phyloP scores from a whole-genome alignment of 116 monocot genomes.

The Dioscorea cayenensis region DNA sequence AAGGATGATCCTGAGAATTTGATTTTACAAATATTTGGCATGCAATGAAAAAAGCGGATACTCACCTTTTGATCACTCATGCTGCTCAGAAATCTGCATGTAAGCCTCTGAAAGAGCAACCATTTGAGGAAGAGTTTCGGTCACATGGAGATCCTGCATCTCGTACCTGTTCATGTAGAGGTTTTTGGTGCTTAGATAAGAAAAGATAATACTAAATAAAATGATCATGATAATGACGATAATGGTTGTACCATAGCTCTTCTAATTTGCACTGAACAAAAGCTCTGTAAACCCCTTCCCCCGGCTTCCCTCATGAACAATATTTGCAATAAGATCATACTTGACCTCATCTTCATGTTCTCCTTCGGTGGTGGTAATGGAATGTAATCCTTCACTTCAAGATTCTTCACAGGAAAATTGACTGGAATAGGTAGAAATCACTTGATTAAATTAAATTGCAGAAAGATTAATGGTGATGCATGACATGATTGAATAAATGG shows the following conservation, averaged over 20 bases:
- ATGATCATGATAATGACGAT: background rate
- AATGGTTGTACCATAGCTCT: conserved; percentile 68
- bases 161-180: conserved; percentile 61
- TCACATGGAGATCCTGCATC: conserved; percentile 95
- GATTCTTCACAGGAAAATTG: conserved; percentile 97
- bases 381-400: conserved; percentile 95
- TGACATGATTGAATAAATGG: background rate
- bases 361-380: conserved; percentile 63
- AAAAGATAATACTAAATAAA: background rate
- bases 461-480: background rate
- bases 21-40: too few species aligned
- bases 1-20: too few species aligned
- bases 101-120: conserved; percentile 94
- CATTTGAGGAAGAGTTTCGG: conserved; percentile 96
- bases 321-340: conserved; percentile 95
- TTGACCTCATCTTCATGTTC: conserved; percentile 65
- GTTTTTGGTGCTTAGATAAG: background rate
- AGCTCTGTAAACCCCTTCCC: conserved; percentile 86
- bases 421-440: conserved; percentile 26
- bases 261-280: conserved; percentile 98
- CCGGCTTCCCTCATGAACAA: conserved; percentile 97
- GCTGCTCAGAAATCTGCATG: conserved; percentile 98
- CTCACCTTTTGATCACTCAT: conserved; percentile 27
- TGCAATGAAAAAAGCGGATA: too few species aligned
- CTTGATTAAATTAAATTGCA: background rate